Evolutionary conservation across 129 eudicot species (phyloP).

Genomic region (Artemisia annua): DNA sequence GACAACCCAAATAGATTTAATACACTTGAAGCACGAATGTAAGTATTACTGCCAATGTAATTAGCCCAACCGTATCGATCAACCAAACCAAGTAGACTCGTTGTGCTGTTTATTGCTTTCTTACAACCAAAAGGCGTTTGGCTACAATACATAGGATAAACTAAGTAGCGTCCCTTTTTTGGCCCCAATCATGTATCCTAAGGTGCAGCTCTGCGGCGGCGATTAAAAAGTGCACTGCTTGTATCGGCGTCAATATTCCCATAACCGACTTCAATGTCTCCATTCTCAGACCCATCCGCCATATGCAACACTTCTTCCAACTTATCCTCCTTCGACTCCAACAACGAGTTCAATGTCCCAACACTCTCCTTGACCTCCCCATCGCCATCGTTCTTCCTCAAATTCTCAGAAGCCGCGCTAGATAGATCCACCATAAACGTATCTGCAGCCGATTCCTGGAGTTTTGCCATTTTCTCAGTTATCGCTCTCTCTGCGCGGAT

Average conservation of each 20-base stretch:
- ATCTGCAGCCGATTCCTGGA: constrained; percentile 49
- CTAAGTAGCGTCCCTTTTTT: constrained; percentile 16
- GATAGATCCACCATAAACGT: constrained; percentile 31
- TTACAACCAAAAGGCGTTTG: too few species aligned
- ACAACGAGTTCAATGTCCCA: constrained; percentile 11
- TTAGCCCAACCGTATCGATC: too few species aligned
- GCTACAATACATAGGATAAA: too few species aligned
- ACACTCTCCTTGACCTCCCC: not conserved
- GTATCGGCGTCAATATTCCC: constrained; percentile 39
- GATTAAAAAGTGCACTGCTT: constrained; percentile 41
- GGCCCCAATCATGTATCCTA: constrained; percentile 36
- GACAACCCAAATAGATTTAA: too few species aligned
- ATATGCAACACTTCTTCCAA: constrained; percentile 24
- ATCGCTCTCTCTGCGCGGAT: constrained; percentile 32
- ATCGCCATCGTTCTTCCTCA: constrained; percentile 5
- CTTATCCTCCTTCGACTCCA: constrained; percentile 18
- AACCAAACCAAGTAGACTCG: too few species aligned
- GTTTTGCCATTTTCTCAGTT: constrained; percentile 29
- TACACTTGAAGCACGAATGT: too few species aligned
- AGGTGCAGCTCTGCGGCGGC: constrained; percentile 43
- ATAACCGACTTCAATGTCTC: constrained; percentile 34
- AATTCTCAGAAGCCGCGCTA: constrained; percentile 1
- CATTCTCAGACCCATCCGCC: constrained; percentile 42
- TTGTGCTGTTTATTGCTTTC: too few species aligned
- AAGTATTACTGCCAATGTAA: too few species aligned